Conservation (phyloP, 2,329 filamentous ascomycete genomes). For the Apiospora rasikravindrae region DNA sequence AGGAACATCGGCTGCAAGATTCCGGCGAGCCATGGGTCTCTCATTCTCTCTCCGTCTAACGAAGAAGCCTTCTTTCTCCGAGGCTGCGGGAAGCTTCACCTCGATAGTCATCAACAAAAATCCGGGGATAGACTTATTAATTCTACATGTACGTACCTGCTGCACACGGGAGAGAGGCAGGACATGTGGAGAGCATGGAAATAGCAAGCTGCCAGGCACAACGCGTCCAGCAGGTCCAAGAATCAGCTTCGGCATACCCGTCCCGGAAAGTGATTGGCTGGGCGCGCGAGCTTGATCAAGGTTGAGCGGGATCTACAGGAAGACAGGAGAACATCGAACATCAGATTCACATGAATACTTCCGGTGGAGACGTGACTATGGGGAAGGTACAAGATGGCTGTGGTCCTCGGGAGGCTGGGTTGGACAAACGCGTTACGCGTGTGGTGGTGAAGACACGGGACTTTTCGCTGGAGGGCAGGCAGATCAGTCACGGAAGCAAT, state of each 20-base stretch:
- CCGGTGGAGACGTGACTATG: background rate
- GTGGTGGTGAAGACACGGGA: background rate
- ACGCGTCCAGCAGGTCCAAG: background rate
- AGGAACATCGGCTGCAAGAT: background rate
- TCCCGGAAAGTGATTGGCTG: background rate
- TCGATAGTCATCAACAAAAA: background rate
- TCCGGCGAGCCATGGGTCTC: background rate
- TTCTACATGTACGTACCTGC: background rate
- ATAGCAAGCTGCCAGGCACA: background rate
- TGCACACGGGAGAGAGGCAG: slow-evolving; percentile 1
- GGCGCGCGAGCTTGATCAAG: background rate
- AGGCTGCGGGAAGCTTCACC: background rate
- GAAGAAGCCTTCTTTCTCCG: background rate
- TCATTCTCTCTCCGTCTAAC: background rate
- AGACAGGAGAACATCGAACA: background rate
- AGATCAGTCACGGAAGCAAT: slow-evolving; percentile 3
- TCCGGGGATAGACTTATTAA: background rate
- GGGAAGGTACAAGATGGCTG: background rate
- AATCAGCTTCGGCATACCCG: background rate
- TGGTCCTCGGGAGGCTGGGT: background rate
- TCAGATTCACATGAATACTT: slow-evolving; percentile 1
- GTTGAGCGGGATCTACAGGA: slow-evolving; percentile 1
- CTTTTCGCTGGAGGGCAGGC: background rate
- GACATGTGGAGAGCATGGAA: background rate
- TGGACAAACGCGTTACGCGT: background rate